These are phyloP conservation scores for Leccinum brunneo-olivaceum DNA, from an alignment of 1,284 basidiomycete species.

Conservation along the genomic window DNA sequence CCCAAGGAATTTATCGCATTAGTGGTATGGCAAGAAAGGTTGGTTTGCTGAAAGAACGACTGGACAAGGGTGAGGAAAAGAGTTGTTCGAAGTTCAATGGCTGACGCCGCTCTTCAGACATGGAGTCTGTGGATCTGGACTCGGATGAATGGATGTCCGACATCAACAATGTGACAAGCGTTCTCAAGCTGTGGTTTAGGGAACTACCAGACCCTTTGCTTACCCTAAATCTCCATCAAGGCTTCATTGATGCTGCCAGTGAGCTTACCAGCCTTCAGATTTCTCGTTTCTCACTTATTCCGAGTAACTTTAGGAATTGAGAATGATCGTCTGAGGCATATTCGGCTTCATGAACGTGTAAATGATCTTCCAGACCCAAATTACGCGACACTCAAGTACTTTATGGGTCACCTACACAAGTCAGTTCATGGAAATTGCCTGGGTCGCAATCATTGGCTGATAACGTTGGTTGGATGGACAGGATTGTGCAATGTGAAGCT, in stretches of 20 bases:
- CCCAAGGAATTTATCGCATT: conserved; percentile 90
- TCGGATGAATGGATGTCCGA: conserved; percentile 88
- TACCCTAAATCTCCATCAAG: conserved; percentile 78
- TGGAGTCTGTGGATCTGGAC: conserved; percentile 80
- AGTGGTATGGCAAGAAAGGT: conserved; percentile 91
- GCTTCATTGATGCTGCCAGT: conserved; percentile 95
- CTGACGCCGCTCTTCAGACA: conserved; percentile 46
- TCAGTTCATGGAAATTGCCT: conserved; percentile 28
- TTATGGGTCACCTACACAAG: conserved; percentile 92
- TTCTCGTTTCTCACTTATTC: conserved; percentile 3
- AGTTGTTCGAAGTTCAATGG: conserved; percentile 1
- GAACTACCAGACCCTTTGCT: conserved; percentile 94
- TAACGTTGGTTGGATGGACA: conserved; percentile 26
- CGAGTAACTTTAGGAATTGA: conserved; percentile 65
- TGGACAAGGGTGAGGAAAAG: conserved; percentile 69
- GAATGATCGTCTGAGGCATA: conserved; percentile 89
- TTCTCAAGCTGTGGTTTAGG: conserved; percentile 93
- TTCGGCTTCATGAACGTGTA: conserved; percentile 91
- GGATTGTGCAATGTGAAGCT: conserved; percentile 67
- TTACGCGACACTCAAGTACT: conserved; percentile 94
- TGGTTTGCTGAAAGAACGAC: conserved; percentile 71
- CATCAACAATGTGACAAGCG: conserved; percentile 93
- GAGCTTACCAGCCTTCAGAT: conserved; percentile 31
- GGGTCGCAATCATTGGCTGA: conserved; percentile 3
- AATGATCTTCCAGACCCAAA: conserved; percentile 98